Evolutionary conservation across 1,284 basidiomycete species (phyloP).

Genomic region (Pseudozyma sp.): DNA sequence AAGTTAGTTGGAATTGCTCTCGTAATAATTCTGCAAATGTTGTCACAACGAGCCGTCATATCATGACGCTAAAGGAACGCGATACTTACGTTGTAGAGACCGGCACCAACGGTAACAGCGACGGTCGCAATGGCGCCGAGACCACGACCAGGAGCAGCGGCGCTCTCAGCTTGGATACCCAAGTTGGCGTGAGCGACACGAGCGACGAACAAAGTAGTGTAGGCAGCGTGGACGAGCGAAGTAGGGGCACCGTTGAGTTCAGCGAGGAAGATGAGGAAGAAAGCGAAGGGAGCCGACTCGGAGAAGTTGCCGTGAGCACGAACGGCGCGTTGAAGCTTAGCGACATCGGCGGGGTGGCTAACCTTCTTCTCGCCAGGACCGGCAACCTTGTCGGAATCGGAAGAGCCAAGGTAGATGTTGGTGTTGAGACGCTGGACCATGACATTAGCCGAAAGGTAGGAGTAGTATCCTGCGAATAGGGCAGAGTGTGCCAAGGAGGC

Average conservation of each 20-base stretch:
- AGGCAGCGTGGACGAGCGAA: constrained; percentile 65
- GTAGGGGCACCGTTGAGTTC: constrained; percentile 69
- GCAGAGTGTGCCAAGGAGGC: constrained; percentile 68
- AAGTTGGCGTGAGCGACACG: constrained; percentile 61
- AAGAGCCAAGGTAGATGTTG: constrained; percentile 55
- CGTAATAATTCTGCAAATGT: neutral
- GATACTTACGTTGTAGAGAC: constrained; percentile 66
- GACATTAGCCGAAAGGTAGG: constrained; percentile 63
- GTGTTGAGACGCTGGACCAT: constrained; percentile 55
- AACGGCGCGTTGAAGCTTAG: constrained; percentile 54
- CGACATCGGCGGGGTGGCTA: constrained; percentile 46
- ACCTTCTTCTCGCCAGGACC: constrained; percentile 31
- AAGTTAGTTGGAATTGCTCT: neutral
- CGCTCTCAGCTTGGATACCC: constrained; percentile 48
- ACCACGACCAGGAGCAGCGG: constrained; percentile 36
- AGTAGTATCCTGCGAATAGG: constrained; percentile 66
- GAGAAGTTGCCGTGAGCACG: constrained; percentile 66
- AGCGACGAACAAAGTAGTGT: constrained; percentile 61
- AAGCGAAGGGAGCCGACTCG: constrained; percentile 63
- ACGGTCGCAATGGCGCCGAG: constrained; percentile 58
- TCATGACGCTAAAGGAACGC: neutral
- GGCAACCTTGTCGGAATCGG: constrained; percentile 29
- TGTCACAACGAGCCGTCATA: neutral
- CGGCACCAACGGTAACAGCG: constrained; percentile 55
- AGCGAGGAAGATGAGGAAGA: constrained; percentile 68